A percentile compares a stretch with the other conserved stretches of the same genome.
phyloP scores from a whole-genome alignment of 768 basidiomycete species.

The Rubroboletus pulcherrimus region DNA sequence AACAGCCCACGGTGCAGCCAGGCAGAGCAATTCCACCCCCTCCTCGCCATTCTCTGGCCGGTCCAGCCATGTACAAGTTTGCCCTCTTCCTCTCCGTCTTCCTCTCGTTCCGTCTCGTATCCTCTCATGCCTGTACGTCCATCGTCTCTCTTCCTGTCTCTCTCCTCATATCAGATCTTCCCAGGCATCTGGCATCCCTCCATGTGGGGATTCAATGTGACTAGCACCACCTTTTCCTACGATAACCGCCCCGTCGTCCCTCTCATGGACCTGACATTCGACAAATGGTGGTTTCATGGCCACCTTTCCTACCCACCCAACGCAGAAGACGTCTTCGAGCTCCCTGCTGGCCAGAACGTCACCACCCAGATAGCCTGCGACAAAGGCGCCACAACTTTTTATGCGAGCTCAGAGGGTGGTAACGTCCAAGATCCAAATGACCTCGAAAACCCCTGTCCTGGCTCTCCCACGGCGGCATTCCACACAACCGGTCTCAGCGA shows the following conservation, averaged over 20 bases:
- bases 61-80: slow-evolving; percentile 13
- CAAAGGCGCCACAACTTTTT: slow-evolving; percentile 60
- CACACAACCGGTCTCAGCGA: slow-evolving; percentile 56
- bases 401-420: slow-evolving; percentile 48
- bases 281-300: slow-evolving; percentile 59
- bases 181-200: slow-evolving; percentile 52
- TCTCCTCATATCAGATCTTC: background rate
- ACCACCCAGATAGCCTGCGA: slow-evolving; percentile 55
- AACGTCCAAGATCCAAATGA: slow-evolving; percentile 46
- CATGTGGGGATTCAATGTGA: slow-evolving; percentile 73
- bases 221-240: slow-evolving; percentile 46
- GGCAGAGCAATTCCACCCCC: too few species aligned
- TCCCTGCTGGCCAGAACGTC: slow-evolving; percentile 54
- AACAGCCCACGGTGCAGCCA: too few species aligned
- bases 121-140: slow-evolving; percentile 20
- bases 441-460: slow-evolving; percentile 52
- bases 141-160: too few species aligned
- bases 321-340: slow-evolving; percentile 50
- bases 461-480: slow-evolving; percentile 39
- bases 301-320: slow-evolving; percentile 59
- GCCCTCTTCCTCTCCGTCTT: background rate
- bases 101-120: slow-evolving; percentile 4
- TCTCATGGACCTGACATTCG: slow-evolving; percentile 36
- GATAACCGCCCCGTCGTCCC: slow-evolving; percentile 60
- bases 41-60: slow-evolving; percentile 11